Evolutionary conservation across 2,329 filamentous ascomycete species (phyloP).

Genomic region (Incumbomyces delicatus): DNA sequence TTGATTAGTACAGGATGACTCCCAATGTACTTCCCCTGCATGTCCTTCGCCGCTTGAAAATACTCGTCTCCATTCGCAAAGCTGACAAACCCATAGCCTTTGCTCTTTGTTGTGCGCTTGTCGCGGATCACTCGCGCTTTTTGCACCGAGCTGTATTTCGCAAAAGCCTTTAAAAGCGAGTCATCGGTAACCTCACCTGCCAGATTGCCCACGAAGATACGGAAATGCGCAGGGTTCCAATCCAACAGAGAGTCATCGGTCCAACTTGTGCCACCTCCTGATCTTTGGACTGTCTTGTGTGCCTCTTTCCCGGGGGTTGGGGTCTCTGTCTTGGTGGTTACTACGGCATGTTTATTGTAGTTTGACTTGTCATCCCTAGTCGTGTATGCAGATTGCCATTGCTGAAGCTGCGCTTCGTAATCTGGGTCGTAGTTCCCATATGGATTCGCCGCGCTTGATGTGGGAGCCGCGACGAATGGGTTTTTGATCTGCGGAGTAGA

Average conservation of each 20-base stretch:
- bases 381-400: conserved; percentile 87
- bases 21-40: conserved; percentile 98
- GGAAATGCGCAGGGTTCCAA: conserved; percentile 91
- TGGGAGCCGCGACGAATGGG: conserved; percentile 55
- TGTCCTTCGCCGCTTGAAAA: conserved; percentile 91
- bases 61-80: conserved; percentile 94
- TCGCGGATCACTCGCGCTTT: conserved; percentile 91
- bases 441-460: conserved; percentile 37
- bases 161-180: conserved; percentile 85
- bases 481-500: conserved; percentile 58
- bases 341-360: conserved; percentile 16
- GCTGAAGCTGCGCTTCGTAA: conserved; percentile 81
- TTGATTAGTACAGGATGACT: conserved; percentile 84
- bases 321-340: conserved; percentile 24
- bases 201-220: conserved; percentile 91
- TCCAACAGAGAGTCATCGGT: conserved; percentile 79
- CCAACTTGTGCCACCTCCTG: conserved; percentile 88
- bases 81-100: conserved; percentile 92
- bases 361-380: conserved; percentile 46
- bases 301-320: conserved; percentile 32
- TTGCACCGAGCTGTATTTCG: conserved; percentile 75
- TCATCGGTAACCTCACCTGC: conserved; percentile 97
- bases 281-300: conserved; percentile 71
- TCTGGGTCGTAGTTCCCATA: conserved; percentile 54
- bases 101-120: conserved; percentile 91